A percentile compares a stretch with the other conserved stretches of the same genome.
Conservation (phyloP, 2,329 filamentous ascomycete genomes). For the Coniochaeta hoffmannii region DNA sequence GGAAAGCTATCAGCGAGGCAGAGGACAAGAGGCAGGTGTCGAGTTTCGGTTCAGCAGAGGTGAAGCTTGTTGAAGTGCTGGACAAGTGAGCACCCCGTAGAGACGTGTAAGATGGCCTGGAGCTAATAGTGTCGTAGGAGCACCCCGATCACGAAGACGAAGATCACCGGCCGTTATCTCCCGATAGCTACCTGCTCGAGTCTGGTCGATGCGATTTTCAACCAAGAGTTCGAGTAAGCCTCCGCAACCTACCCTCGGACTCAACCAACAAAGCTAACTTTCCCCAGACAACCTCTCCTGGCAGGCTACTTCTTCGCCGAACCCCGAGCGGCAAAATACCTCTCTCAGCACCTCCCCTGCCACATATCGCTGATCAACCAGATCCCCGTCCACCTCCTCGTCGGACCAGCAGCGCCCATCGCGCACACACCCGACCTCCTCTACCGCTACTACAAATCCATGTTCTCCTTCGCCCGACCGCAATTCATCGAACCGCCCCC, state of each 20-base stretch:
- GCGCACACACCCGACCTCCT: slow-evolving; percentile 17
- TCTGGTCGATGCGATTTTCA: slow-evolving; percentile 20
- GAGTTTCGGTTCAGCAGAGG: slow-evolving; percentile 16
- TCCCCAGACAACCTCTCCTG: slow-evolving; percentile 8
- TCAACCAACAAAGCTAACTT: not conserved
- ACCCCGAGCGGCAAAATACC: slow-evolving; percentile 42
- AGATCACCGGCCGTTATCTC: slow-evolving; percentile 19
- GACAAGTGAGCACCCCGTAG: slow-evolving; percentile 15
- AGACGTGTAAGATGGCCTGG: no score
- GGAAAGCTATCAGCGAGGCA: slow-evolving; percentile 15
- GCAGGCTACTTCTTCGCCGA: slow-evolving; percentile 18
- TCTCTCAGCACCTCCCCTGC: slow-evolving; percentile 47
- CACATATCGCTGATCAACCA: slow-evolving; percentile 48
- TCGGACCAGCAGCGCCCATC: slow-evolving; percentile 28
- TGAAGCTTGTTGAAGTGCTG: slow-evolving; percentile 17
- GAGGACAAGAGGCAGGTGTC: slow-evolving; percentile 17
- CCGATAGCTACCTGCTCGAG: slow-evolving; percentile 18
- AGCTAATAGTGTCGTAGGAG: slow-evolving; percentile 8
- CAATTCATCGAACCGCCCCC: slow-evolving; percentile 26
- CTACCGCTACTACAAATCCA: slow-evolving; percentile 30
- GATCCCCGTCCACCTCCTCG: slow-evolving; percentile 45
- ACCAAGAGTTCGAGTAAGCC: slow-evolving; percentile 13
- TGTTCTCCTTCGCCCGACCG: slow-evolving; percentile 37
- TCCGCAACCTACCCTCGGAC: not conserved
- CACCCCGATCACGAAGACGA: slow-evolving; percentile 14